Percentiles rank a stretch among this genome's conserved stretches.
phyloP scores from a whole-genome alignment of 2,329 filamentous ascomycete species.

The Fusarium napiforme region DNA sequence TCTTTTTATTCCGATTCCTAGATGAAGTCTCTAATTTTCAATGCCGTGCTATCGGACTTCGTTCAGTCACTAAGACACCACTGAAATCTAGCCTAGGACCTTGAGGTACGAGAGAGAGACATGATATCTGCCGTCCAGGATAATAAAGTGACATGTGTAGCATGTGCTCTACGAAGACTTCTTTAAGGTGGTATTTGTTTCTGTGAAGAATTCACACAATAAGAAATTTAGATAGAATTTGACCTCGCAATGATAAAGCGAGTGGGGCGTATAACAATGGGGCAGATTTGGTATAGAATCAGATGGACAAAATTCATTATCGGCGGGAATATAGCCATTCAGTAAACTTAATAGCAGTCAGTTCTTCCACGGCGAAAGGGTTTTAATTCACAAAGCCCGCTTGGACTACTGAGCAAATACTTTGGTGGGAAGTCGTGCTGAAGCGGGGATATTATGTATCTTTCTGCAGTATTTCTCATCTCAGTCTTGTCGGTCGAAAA shows the following conservation, averaged over 20 bases:
- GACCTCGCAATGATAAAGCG: rapidly evolving
- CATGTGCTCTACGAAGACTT: not conserved
- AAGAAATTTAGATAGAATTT: rapidly evolving
- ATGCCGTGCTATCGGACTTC: too few species aligned
- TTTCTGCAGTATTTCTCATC: not conserved
- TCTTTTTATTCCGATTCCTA: too few species aligned
- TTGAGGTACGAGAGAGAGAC: too few species aligned
- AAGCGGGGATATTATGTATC: not conserved
- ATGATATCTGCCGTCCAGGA: too few species aligned
- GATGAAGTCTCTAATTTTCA: too few species aligned
- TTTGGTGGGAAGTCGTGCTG: not conserved
- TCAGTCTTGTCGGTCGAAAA: not conserved
- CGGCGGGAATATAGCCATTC: rapidly evolving
- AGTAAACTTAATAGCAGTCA: too few species aligned
- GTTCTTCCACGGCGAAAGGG: not conserved
- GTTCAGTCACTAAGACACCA: too few species aligned
- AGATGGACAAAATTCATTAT: too few species aligned
- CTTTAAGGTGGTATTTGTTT: rapidly evolving
- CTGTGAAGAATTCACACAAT: not conserved
- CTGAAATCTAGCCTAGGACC: too few species aligned
- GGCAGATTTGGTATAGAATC: rapidly evolving
- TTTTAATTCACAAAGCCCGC: rapidly evolving
- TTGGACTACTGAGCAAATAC: not conserved
- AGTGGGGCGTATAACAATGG: rapidly evolving
- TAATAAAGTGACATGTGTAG: rapidly evolving